These are phyloP conservation scores for Fraxinus excelsior DNA, from an alignment of 257 asterid genomes.

Conservation along the genomic window DNA sequence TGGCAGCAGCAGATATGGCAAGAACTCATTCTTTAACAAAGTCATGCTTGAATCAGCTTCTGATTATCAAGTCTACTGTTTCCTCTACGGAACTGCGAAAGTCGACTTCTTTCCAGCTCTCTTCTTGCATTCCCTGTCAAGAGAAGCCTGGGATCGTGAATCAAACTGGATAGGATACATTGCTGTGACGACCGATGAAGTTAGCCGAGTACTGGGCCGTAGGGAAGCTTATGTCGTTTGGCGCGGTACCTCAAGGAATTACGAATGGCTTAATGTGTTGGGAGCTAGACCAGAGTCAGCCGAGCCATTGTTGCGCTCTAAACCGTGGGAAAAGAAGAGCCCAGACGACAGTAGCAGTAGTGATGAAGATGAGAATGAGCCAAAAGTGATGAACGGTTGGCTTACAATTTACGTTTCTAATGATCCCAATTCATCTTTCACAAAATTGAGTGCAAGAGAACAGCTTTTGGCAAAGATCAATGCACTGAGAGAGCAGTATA, in stretches of 20 bases:
- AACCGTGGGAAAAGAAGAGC: conserved; percentile 13
- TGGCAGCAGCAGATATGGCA: conserved; percentile 82
- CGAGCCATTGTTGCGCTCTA: conserved; percentile 28
- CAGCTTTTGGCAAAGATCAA: conserved; percentile 55
- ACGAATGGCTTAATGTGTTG: conserved; percentile 73
- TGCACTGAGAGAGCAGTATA: conserved; percentile 38
- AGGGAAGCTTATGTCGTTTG: conserved; percentile 73
- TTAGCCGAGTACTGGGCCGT: conserved; percentile 52
- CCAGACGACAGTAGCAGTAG: conserved; percentile 3
- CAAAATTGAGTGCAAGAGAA: conserved; percentile 61
- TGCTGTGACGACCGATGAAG: conserved; percentile 59
- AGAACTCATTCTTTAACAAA: conserved; percentile 62
- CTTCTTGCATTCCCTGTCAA: conserved; percentile 61
- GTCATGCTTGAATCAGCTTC: conserved; percentile 57
- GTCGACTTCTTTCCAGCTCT: conserved; percentile 46
- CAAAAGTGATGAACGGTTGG: conserved; percentile 81
- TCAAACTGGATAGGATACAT: conserved; percentile 90
- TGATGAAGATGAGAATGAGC: conserved; percentile 27
- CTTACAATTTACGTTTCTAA: conserved; percentile 57
- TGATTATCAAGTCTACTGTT: conserved; percentile 50
- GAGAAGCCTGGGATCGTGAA: conserved; percentile 82
- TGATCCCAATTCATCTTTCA: conserved; percentile 67
- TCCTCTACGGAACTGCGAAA: conserved; percentile 79
- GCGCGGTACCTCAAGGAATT: conserved; percentile 71
- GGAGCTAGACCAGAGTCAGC: conserved; percentile 57